Conservation (phyloP, 257 asterid genomes). For the Nicotiana benthamiana region DNA sequence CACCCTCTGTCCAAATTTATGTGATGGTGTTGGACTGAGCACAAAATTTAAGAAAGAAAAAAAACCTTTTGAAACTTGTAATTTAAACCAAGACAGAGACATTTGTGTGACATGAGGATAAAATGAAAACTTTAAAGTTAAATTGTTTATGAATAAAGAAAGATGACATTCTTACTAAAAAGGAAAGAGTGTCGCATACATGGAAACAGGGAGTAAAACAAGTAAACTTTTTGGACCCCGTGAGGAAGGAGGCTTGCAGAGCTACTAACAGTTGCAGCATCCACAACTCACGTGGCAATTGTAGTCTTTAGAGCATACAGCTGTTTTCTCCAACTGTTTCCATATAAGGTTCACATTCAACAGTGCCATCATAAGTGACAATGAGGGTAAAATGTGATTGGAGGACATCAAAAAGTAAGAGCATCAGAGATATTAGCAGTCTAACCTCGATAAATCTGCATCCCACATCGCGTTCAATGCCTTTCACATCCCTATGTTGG, state of each 20-base stretch:
- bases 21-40: too few relatives aligned
- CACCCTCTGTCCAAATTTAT: too few relatives aligned
- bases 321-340: not conserved
- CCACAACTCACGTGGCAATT: not conserved
- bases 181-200: too few relatives aligned
- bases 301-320: not conserved
- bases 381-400: not conserved
- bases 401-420: not conserved
- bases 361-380: not conserved
- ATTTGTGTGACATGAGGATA: too few relatives aligned
- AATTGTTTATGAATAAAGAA: too few relatives aligned
- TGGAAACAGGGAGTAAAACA: not conserved
- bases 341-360: not conserved
- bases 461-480: constrained; percentile 22
- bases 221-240: not conserved
- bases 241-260: not conserved
- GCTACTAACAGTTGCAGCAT: not conserved
- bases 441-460: constrained; percentile 20
- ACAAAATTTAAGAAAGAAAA: too few relatives aligned
- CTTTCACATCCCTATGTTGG: constrained; percentile 18
- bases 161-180: too few relatives aligned
- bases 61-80: too few relatives aligned
- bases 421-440: not conserved
- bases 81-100: too few relatives aligned
- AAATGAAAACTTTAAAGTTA: too few relatives aligned